phyloP scores from a whole-genome alignment of 306 rosid species.

The Sindora glabra region DNA sequence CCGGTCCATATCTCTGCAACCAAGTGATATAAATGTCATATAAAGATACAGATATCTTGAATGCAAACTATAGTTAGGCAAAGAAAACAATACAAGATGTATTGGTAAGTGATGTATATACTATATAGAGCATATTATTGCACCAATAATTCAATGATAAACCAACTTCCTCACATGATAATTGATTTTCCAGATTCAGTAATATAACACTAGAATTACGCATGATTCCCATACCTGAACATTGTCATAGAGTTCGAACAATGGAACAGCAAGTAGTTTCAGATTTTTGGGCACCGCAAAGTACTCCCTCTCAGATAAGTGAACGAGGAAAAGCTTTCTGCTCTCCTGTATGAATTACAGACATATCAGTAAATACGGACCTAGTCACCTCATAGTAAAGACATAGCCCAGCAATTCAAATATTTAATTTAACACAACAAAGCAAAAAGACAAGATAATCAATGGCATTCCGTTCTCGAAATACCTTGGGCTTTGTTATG shows the following conservation, averaged over 20 bases:
- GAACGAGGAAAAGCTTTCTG: conserved; percentile 57
- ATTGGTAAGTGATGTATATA: too few relatives aligned
- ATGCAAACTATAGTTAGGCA: background rate
- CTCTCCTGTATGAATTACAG: conserved; percentile 35
- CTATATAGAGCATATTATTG: too few relatives aligned
- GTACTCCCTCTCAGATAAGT: conserved; percentile 53
- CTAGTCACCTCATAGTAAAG: background rate
- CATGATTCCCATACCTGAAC: conserved; percentile 30
- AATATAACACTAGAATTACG: conserved; percentile 7
- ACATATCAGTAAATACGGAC: conserved; percentile 1
- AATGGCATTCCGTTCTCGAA: background rate
- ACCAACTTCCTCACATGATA: background rate
- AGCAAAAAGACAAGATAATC: background rate
- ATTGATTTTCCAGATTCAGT: background rate
- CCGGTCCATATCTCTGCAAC: conserved; percentile 93
- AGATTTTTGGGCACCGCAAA: conserved; percentile 52
- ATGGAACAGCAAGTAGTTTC: conserved; percentile 61
- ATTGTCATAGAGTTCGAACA: conserved; percentile 57
- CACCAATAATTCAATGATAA: background rate
- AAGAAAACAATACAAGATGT: too few relatives aligned
- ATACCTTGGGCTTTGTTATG: conserved; percentile 57
- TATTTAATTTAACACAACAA: background rate
- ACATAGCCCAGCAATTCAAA: background rate
- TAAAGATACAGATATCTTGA: background rate
- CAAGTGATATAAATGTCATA: conserved; percentile 5